Base-by-base conservation (phyloP, 208 protist genomes). In the Blechomonas ayalai region DNA sequence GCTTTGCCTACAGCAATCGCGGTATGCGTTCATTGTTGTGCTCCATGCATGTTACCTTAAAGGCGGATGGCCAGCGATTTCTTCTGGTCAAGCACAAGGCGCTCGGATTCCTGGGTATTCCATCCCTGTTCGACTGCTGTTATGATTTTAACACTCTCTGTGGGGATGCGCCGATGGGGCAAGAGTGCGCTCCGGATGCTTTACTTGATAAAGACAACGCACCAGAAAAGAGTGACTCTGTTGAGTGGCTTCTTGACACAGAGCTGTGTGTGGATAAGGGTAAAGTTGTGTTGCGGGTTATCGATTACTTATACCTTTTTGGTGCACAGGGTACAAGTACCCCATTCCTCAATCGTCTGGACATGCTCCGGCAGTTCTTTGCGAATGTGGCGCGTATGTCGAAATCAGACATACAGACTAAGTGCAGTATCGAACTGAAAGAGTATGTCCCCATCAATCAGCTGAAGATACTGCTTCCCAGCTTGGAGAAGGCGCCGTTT, bases 261-360 rank as follows among this genome's bases (percentile, higher is more conserved):
- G 81, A 94, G 57, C 43, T 94, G 37, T 71, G 16, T 46, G 59
- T 32, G 27, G 37, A 25, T 20, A 38, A 16, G 29, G 38, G 4
- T 4, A 32, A 27, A 8, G 71, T 59, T n/a, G 50, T 51, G 8
- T 52, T 90, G 43, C 73, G 81, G 59, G 60, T 90, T 41, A 75
- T 94, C 27, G 85, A 94, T 59, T 87, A 53, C 44, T 16, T 90
- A 41, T 94, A 85, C 63, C 80, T 93, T 45, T 77, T 77, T 47
- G 75, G 78, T 7, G 61, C 69, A 27, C 66, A 70, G 24, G 85
- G 45, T 0, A 75, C 71, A 27, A 49, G 57, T 13, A 64, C 67
- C 4, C 44, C 20, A 7, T 93, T 93, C 47, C 50, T 46, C 12
- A 27, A 53, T 25, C 67, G 85, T 12, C 80, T 85, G 43, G 52